A percentile compares a stretch with the other conserved stretches of the same genome.
phyloP scores from a whole-genome alignment of 1,139 yeast species.

The Schizosaccharomyces versatilis region DNA sequence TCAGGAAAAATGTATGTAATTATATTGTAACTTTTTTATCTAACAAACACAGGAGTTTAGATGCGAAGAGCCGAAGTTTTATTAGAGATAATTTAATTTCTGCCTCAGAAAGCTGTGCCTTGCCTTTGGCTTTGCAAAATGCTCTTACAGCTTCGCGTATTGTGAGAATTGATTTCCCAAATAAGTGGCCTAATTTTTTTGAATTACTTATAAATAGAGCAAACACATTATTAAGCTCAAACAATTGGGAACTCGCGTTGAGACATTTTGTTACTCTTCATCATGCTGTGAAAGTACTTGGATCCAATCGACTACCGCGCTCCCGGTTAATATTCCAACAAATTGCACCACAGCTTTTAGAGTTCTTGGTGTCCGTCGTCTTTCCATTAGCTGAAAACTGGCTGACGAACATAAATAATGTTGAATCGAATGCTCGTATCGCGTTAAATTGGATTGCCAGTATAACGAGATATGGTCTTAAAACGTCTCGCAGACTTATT shows the following conservation, averaged over 20 bases:
- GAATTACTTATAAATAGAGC: conserved; percentile 23
- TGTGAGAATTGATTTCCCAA: conserved; percentile 65
- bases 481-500: too few relatives aligned
- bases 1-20: background rate
- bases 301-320: background rate
- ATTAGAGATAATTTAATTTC: background rate
- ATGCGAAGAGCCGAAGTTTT: background rate
- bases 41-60: background rate
- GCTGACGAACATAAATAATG: too few relatives aligned
- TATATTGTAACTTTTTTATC: background rate
- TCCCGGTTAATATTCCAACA: background rate
- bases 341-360: background rate
- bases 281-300: background rate
- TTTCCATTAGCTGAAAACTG: too few relatives aligned
- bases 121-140: conserved; percentile 45
- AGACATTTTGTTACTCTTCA: background rate
- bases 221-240: background rate
- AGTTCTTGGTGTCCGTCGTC: too few relatives aligned
- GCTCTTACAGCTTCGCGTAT: conserved; percentile 64
- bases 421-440: too few relatives aligned
- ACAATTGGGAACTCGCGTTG: background rate
- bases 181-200: conserved; percentile 63
- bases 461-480: too few relatives aligned
- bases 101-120: conserved; percentile 40
- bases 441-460: too few relatives aligned